Conservation (phyloP, 805 yeast genomes). For the Nakazawaea laoshanensis region DNA sequence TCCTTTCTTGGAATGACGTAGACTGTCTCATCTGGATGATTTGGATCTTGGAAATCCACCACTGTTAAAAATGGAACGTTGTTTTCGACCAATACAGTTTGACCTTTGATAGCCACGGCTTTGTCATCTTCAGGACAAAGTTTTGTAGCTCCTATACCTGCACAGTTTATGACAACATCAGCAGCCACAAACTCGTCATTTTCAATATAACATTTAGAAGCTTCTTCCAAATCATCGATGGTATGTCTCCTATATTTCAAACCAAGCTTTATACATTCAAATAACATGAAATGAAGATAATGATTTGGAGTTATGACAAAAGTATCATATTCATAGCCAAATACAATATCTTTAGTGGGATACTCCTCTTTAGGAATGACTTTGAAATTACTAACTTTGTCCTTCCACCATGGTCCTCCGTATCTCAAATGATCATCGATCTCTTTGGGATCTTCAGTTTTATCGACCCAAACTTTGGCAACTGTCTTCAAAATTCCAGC, state of each 20-base stretch:
- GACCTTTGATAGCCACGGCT: slow-evolving; percentile 52
- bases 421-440: slow-evolving; percentile 11
- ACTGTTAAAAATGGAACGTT: slow-evolving; percentile 26
- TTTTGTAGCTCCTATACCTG: slow-evolving; percentile 41
- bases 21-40: slow-evolving; percentile 35
- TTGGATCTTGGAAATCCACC: slow-evolving; percentile 18
- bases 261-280: slow-evolving; percentile 36
- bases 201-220: slow-evolving; percentile 29
- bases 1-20: slow-evolving; percentile 66
- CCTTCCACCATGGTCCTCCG: slow-evolving; percentile 41
- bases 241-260: slow-evolving; percentile 34
- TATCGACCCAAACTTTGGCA: slow-evolving; percentile 15
- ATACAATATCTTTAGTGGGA: slow-evolving; percentile 21
- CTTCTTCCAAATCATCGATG: slow-evolving; percentile 36
- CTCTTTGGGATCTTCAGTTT: slow-evolving; percentile 8
- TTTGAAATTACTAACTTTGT: slow-evolving; percentile 31
- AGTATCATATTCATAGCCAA: slow-evolving; percentile 43
- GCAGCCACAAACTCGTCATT: slow-evolving; percentile 12
- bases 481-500: slow-evolving; percentile 33
- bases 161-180: slow-evolving; percentile 43
- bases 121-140: slow-evolving; percentile 32
- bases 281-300: slow-evolving; percentile 45
- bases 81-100: slow-evolving; percentile 45
- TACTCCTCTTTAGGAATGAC: slow-evolving; percentile 27
- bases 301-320: slow-evolving; percentile 51